Evolutionary conservation across 1,139 yeast genomes (phyloP).

Genomic region (Pichia sp.): DNA sequence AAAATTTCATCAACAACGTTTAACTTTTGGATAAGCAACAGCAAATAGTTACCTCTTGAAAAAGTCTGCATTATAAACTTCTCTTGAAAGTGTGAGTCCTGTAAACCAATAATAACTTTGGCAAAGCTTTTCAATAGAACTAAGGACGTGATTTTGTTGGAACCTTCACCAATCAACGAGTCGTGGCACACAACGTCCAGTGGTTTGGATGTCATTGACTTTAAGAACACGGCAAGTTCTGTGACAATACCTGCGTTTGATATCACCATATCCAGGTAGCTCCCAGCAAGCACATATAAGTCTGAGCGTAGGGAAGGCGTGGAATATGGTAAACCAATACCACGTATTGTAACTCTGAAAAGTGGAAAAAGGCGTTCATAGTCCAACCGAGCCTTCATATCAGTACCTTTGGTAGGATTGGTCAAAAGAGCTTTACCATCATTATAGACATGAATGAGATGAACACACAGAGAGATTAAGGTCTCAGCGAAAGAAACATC

Average conservation of each 20-base stretch:
- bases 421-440: constrained; percentile 29
- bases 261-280: constrained; percentile 50
- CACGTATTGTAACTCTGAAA: constrained; percentile 66
- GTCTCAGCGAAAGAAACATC: constrained; percentile 70
- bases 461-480: constrained; percentile 66
- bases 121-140: constrained; percentile 64
- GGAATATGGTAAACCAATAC: constrained; percentile 63
- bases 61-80: constrained; percentile 55
- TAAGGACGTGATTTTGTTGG: constrained; percentile 70
- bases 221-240: constrained; percentile 45
- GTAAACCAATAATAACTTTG: constrained; percentile 43
- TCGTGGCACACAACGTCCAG: constrained; percentile 68
- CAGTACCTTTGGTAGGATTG: constrained; percentile 19
- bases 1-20: constrained; percentile 63
- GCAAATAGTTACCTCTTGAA: constrained; percentile 57
- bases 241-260: constrained; percentile 35
- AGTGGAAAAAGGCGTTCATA: constrained; percentile 52
- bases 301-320: constrained; percentile 69
- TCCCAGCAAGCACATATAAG: constrained; percentile 65
- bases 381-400: constrained; percentile 25
- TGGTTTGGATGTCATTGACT: constrained; percentile 53
- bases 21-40: constrained; percentile 58
- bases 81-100: constrained; percentile 29
- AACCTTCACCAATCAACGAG: constrained; percentile 72
- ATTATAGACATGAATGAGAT: constrained; percentile 59